Evolutionary conservation across 495 filamentous ascomycete species (phyloP).

Genomic region (Evansstolkia leycettana): DNA sequence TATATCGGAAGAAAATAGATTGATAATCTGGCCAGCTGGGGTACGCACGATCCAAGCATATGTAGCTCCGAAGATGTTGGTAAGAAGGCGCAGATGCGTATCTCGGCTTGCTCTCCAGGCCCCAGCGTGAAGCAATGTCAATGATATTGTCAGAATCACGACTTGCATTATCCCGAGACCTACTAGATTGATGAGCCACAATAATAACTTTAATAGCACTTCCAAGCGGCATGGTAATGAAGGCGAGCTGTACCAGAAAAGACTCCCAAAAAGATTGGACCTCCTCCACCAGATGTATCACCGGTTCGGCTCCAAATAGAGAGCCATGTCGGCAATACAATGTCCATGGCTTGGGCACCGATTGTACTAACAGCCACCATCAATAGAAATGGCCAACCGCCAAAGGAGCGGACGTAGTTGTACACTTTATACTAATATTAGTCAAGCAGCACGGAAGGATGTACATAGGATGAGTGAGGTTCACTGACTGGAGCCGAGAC

Average conservation of each 20-base stretch:
- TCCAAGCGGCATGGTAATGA: no score
- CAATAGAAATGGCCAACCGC: not conserved
- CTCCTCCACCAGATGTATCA: no score
- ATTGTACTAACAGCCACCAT: not conserved
- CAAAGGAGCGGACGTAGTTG: slow-evolving; percentile 1
- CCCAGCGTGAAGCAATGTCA: slow-evolving; percentile 43
- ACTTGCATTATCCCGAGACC: slow-evolving; percentile 53
- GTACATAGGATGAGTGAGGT: no score
- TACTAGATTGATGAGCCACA: not conserved
- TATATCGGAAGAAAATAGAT: slow-evolving; percentile 78
- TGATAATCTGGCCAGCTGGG: slow-evolving; percentile 76
- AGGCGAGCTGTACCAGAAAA: no score
- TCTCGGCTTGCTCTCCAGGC: slow-evolving; percentile 52
- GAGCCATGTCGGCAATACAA: slow-evolving; percentile 1
- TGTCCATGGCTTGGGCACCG: not conserved
- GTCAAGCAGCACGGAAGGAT: no score
- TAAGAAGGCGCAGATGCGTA: slow-evolving; percentile 58
- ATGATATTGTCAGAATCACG: slow-evolving; percentile 52
- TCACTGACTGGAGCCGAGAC: not conserved
- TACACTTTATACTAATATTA: no score
- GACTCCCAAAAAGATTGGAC: no score
- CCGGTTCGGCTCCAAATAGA: slow-evolving; percentile 1
- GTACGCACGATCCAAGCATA: slow-evolving; percentile 89
- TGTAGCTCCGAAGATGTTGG: slow-evolving; percentile 59
- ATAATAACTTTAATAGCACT: no score